Conservation (phyloP, 306 rosid species). For the Quercus cerris region DNA sequence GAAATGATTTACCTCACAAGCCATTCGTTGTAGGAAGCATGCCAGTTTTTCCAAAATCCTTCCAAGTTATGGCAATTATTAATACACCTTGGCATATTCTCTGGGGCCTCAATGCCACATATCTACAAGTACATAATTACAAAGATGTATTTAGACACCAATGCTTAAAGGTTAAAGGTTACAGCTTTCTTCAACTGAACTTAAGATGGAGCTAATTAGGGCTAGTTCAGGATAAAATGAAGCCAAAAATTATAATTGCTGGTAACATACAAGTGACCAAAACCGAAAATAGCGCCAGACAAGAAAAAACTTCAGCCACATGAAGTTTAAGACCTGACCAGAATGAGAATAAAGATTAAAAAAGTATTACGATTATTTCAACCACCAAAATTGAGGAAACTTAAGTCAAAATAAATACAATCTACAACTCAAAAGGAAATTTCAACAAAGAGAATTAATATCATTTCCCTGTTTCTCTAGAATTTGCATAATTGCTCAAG, state of each 20-base stretch:
- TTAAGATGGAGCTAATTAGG: neutral
- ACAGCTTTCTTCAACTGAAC: slow-evolving; percentile 3
- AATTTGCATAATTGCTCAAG: neutral
- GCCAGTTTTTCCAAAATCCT: slow-evolving; percentile 97
- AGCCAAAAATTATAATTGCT: neutral
- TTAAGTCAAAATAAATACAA: neutral
- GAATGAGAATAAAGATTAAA: slow-evolving; percentile 16
- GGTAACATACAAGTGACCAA: slow-evolving; percentile 78
- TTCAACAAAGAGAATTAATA: neutral
- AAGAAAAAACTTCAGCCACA: slow-evolving; percentile 90
- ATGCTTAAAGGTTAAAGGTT: slow-evolving; percentile 18
- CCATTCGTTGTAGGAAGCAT: slow-evolving; percentile 98
- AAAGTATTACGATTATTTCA: slow-evolving; percentile 2
- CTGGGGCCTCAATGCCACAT: slow-evolving; percentile 84
- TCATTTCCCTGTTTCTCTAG: neutral
- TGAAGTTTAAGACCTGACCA: slow-evolving; percentile 84
- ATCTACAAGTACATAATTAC: slow-evolving; percentile 41
- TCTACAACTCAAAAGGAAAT: neutral
- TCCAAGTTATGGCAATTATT: slow-evolving; percentile 87
- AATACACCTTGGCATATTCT: slow-evolving; percentile 94
- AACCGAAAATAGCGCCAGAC: slow-evolving; percentile 95
- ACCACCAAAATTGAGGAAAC: neutral
- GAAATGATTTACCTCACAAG: slow-evolving; percentile 73
- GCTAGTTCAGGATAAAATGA: neutral
- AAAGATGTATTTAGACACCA: neutral